Evolutionary conservation across 768 basidiomycete species (phyloP), one percentile per base, ranked within the genome.

Genomic region (Serendipita vermifera): DNA sequence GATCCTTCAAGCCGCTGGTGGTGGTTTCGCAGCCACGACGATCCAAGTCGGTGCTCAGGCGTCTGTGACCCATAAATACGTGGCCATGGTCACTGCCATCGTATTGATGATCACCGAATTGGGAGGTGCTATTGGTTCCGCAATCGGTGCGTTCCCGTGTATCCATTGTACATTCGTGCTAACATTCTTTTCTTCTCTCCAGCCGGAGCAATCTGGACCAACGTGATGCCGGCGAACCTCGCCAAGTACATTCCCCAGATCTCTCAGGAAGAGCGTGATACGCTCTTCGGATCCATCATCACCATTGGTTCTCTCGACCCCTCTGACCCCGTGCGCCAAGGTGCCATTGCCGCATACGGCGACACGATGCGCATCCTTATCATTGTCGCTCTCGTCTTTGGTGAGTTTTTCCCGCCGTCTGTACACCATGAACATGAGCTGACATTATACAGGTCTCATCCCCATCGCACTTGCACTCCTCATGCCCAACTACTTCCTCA

Each of bases 1-100:
- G 61, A 66, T 86, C 51, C 71, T 88, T 14, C 85, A 86, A 68
- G 85, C 85, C 43, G 69, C 81, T 6, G 85, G 85, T 15, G 85
- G 85, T 13, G 85, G 84, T 14, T 73, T 87, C 56, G 82, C 83
- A 2, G 75, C 76, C 5, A 69, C 79, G 38, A 64, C 77, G 3
- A 66, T 73, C 1, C 79, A 79, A 63, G 79, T 82, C 33, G 77
- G 75, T 29, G 77, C 82, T 2, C 83, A 85, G 63, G 83, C 81
- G 2, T 70, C 77, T 9, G 84, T 84, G 2, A 71, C 77, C 0
- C 83, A 84, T 62, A 65, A 66, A 33, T 83, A 85, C 57, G 78
- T 85, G 4, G 83, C 80, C 0, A 79, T 79, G 62, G 78, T 78
- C 38, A 85, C 81, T 4, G 81, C 82, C 0, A 67, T 83, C 54